Evolutionary conservation across 345 rosid species (phyloP), one percentile per base, ranked within the genome.

Genomic region (Citrus sp.): DNA sequence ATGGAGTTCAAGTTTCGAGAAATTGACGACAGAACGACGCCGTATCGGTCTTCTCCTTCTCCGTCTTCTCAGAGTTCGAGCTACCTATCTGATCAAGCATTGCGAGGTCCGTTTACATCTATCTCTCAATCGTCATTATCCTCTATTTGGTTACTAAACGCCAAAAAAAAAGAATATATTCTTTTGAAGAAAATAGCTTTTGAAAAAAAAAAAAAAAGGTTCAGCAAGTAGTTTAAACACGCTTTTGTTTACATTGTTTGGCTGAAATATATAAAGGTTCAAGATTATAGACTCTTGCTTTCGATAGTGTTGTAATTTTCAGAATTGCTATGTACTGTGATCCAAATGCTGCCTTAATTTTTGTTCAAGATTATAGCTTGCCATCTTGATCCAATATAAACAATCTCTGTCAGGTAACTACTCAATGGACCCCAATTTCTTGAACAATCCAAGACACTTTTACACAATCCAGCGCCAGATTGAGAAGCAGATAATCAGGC

Each of bases 1-100:
- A 89, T 87, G 88, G 89, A 87, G 61, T 87, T 89, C 83, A 87
- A 83, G 73, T 83, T 76, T 75, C 85, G 86, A 74, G 86, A 83
- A 25, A 79, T 74, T 6, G 88, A 87, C 65, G 25, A 4, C 27
- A 74, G 81, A 42, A 80, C 83, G 40, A 74, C 77, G 59, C 40
- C 42, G 65, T 67, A 13, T 40, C 40, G 55, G 9, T 40, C 87
- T 3, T 54, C 79, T 22, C 59, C 85, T 13, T 32, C 83, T 1
- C 22, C 22, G 58, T 49, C 79, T 65, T 77, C 49, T 21, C 84
- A 80, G 2, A 66, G 54, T 61, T 5, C 62, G 72, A 35, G 78
- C 13, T 67, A 37, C 64, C 69, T 75, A 28, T 37, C 86, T 59
- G 78, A 71, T 59, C 83, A 42, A 42, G 77, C 82, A 76, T 51